Conservation (phyloP, 1,139 yeast genomes). For the Zhuliangozyma parablackwelliae region DNA sequence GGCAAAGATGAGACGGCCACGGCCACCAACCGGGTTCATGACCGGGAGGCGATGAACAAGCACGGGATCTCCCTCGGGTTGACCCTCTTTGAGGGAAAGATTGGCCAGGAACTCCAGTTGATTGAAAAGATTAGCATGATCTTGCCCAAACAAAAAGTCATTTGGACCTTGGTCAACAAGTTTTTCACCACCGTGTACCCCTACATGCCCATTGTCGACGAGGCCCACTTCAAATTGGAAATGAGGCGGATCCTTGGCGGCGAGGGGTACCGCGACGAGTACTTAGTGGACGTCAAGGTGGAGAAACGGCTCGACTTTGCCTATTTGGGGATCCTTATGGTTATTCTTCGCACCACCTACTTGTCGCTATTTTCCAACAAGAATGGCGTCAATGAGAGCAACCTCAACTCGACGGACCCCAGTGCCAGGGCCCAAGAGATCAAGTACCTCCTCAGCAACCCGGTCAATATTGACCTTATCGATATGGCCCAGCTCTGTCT, state of each 20-base stretch:
- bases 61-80: slow-evolving; percentile 18
- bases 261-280: slow-evolving; percentile 15
- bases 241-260: slow-evolving; percentile 25
- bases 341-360: slow-evolving; percentile 27
- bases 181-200: slow-evolving; percentile 31
- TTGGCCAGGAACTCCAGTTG: slow-evolving; percentile 28
- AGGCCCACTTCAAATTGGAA: slow-evolving; percentile 19
- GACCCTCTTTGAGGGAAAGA: slow-evolving; percentile 23
- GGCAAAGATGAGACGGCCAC: neutral
- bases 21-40: neutral
- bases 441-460: slow-evolving; percentile 40
- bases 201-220: slow-evolving; percentile 35
- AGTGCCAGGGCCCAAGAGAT: slow-evolving; percentile 24
- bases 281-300: slow-evolving; percentile 15
- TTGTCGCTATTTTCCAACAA: slow-evolving; percentile 32
- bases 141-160: slow-evolving; percentile 28
- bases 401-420: slow-evolving; percentile 17
- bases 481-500: slow-evolving; percentile 52
- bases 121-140: slow-evolving; percentile 27
- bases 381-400: slow-evolving; percentile 21
- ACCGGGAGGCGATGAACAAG: slow-evolving; percentile 15
- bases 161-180: slow-evolving; percentile 28
- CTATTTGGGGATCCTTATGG: slow-evolving; percentile 25
- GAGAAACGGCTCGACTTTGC: slow-evolving; percentile 33
- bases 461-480: slow-evolving; percentile 42